Percentiles rank a stretch among this genome's conserved stretches.
phyloP scores from a whole-genome alignment of 257 asterid species.

The Plantago major region DNA sequence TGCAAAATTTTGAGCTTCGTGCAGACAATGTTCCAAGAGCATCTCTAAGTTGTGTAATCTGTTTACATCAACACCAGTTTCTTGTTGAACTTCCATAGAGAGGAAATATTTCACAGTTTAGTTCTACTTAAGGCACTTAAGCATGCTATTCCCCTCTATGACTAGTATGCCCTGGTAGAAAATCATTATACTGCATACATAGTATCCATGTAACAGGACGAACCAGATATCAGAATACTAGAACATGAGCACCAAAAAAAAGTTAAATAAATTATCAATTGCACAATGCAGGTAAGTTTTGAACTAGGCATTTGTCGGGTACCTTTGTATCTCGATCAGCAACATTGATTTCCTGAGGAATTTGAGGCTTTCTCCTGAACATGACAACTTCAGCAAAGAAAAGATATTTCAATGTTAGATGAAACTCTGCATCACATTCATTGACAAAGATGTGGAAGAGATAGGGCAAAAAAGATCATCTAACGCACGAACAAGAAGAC shows the following conservation, averaged over 20 bases:
- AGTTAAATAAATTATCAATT: background rate
- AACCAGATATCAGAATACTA: background rate
- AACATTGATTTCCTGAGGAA: constrained; percentile 33
- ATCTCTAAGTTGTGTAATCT: constrained; percentile 56
- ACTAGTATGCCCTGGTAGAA: background rate
- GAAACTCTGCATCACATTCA: background rate
- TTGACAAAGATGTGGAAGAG: background rate
- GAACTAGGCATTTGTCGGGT: constrained; percentile 3
- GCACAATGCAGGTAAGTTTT: background rate
- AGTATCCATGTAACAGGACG: background rate
- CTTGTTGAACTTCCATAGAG: background rate
- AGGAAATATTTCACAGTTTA: background rate
- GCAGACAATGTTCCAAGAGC: constrained; percentile 58
- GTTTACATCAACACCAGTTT: constrained; percentile 19
- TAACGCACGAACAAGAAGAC: background rate
- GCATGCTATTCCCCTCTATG: no score
- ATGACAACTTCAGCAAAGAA: constrained; percentile 31
- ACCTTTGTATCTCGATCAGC: constrained; percentile 58
- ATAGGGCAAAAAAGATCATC: background rate
- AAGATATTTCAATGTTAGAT: background rate
- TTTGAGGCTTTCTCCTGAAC: constrained; percentile 64
- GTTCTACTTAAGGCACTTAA: background rate
- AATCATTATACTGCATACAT: background rate
- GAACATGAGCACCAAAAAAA: background rate
- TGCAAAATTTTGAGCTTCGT: constrained; percentile 56